Base-by-base conservation (phyloP, 371 early-diverging fungal genomes). In the Smittium culicis region DNA sequence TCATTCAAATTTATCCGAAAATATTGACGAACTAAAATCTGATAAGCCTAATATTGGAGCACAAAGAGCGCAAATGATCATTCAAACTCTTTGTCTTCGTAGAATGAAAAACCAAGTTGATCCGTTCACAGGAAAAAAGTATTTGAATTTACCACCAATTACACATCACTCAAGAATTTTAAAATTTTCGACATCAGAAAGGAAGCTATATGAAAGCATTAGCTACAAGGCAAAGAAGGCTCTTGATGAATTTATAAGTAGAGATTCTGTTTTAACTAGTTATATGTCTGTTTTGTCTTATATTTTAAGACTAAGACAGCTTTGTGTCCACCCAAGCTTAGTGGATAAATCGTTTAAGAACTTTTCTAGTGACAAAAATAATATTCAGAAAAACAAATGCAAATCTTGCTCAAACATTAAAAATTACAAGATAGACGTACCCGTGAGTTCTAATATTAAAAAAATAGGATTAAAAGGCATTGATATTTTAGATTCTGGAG, bases 121-220 rank as follows among this genome's bases (percentile, higher is more conserved):
- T 69, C 35, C 66, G 32, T 64, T 68, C 61, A 73, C 72, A 11
- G 66, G 68, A 35, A 68, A 72, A 45, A 69, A 72, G 2, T 77
- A 84, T 60, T 70, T 84, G 29, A 61, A 67, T 61, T 64, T 84
- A 66, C 84, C 84, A 11, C 67, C 75, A 5, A 83, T 83, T 65
- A 71, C 67, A 8, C 71, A 81, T 31, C 70, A 67, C 0, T 70
- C 73, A 17, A 54, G 69, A 20, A 74, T 73, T 65, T 66, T 84
- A 57, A 73, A 76, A 32, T 72, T 84, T 58, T 65, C 70, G 0
- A 67, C 64, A 11, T 66, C 72, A 27, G 78, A 78, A 61, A 64
- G 68, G 45, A 65, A 70, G 29, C 69, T 78, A 58, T 78, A 78
- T 55, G 58, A 66, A 24, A 71, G 70, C 67, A 70, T 80, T 14